Percentiles rank a stretch among this genome's conserved stretches.
Conservation (phyloP, 2,329 filamentous ascomycete genomes). For the Diaporthe citri region DNA sequence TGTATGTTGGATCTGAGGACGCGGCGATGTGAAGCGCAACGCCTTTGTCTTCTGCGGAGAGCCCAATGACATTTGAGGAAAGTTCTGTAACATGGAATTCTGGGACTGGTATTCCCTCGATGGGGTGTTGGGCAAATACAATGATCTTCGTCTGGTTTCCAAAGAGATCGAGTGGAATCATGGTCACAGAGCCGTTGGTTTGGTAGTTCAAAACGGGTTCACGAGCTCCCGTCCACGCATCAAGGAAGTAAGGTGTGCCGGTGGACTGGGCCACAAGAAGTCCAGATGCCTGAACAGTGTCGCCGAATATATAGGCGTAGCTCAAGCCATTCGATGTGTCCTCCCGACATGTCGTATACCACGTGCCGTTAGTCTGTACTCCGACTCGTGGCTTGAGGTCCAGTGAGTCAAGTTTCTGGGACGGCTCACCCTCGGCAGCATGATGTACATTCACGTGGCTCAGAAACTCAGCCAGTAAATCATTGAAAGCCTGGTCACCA, state of each 20-base stretch:
- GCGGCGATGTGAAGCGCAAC: neutral
- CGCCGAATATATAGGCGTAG: constrained; percentile 28
- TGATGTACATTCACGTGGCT: constrained; percentile 10
- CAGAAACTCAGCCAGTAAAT: neutral
- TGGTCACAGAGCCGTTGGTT: neutral
- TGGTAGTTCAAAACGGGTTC: constrained; percentile 12
- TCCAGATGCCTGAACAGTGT: neutral
- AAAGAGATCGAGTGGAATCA: constrained; percentile 12
- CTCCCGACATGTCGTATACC: constrained; percentile 33
- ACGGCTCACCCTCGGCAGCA: constrained; percentile 8
- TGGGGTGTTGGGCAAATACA: neutral
- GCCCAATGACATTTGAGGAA: neutral
- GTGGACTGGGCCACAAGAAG: constrained; percentile 8
- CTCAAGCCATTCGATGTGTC: neutral
- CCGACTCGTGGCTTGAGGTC: neutral
- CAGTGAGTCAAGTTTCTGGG: constrained; percentile 4
- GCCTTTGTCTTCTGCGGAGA: neutral
- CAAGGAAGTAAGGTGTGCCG: constrained; percentile 34
- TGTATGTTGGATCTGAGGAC: neutral
- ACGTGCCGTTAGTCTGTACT: constrained; percentile 15
- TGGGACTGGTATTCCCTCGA: neutral
- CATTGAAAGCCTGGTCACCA: neutral
- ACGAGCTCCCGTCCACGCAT: constrained; percentile 54
- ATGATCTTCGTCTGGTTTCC: constrained; percentile 32
- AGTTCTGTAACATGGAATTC: neutral